These are phyloP conservation scores for Coelastrella sp. DNA, from an alignment of 139 green algal species.

Conservation along the genomic window DNA sequence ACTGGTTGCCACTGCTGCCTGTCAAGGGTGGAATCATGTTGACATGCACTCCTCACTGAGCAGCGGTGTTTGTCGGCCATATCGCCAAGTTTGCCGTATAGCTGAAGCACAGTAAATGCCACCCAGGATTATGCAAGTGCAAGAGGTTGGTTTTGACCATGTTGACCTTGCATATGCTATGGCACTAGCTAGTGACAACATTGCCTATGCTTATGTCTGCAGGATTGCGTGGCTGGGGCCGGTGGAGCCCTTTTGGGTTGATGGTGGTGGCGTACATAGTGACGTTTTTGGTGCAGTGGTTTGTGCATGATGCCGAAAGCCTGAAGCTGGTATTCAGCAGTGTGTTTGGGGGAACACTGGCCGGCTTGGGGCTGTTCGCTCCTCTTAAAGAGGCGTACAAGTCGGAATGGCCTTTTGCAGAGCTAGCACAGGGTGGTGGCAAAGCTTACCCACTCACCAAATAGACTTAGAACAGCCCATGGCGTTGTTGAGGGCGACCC, in stretches of 20 bases:
- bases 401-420: neutral
- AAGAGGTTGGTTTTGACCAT: neutral
- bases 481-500: too few relatives aligned
- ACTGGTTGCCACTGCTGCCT: too few relatives aligned
- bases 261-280: neutral
- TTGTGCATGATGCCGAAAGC: neutral
- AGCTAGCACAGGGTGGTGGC: neutral
- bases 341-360: neutral
- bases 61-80: neutral
- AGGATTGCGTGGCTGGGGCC: neutral
- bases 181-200: neutral
- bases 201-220: neutral
- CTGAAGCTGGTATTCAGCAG: neutral
- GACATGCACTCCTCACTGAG: neutral
- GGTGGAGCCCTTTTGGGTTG: neutral
- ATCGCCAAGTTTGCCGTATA: neutral
- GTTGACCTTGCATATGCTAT: too few relatives aligned
- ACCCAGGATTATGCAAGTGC: neutral
- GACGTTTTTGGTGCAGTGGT: constrained; percentile 6
- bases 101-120: neutral
- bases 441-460: too few relatives aligned
- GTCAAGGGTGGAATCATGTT: neutral
- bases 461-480: too few relatives aligned
- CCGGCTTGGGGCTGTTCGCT: neutral
- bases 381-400: neutral